Conservation (phyloP, 1,284 basidiomycete species). For the Retiboletus fuscus region DNA sequence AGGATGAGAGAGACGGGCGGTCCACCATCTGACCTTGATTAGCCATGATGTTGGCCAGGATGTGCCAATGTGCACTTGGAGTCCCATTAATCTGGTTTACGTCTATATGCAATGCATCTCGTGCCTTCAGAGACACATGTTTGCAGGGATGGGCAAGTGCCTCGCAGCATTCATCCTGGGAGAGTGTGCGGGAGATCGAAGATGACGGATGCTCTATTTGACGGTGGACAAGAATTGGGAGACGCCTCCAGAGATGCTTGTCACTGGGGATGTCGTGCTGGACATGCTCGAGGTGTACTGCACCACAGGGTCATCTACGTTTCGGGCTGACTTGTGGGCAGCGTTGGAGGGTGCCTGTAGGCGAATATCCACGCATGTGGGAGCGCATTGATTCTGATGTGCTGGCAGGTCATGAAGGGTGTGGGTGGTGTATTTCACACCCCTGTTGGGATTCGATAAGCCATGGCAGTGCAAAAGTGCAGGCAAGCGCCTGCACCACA, state of each 20-base stretch:
- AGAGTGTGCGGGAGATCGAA: no score
- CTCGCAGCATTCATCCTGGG: no score
- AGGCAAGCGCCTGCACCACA: no score
- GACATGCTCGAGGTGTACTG: constrained; percentile 63
- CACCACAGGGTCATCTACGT: constrained; percentile 82
- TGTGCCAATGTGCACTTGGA: constrained; percentile 31
- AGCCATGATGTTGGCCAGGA: constrained; percentile 1
- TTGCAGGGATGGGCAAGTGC: constrained; percentile 44
- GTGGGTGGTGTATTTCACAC: no score
- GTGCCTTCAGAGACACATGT: no score
- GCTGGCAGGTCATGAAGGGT: constrained; percentile 17
- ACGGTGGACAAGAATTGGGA: no score
- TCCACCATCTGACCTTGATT: constrained; percentile 34
- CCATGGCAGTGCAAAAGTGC: no score
- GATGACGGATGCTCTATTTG: constrained; percentile 66
- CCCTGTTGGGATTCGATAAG: no score
- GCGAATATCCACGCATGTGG: constrained; percentile 44
- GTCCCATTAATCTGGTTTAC: no score
- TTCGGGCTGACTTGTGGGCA: constrained; percentile 59
- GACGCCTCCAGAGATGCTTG: constrained; percentile 66
- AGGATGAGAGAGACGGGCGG: constrained; percentile 35
- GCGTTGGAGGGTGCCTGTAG: constrained; percentile 48
- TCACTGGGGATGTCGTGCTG: constrained; percentile 58
- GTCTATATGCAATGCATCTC: no score
- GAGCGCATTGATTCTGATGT: no score